Percentiles rank a stretch among this genome's conserved stretches.
Conservation (phyloP, 225 moss, liverwort and hornwort genomes). For the Marchantia polymorpha region DNA sequence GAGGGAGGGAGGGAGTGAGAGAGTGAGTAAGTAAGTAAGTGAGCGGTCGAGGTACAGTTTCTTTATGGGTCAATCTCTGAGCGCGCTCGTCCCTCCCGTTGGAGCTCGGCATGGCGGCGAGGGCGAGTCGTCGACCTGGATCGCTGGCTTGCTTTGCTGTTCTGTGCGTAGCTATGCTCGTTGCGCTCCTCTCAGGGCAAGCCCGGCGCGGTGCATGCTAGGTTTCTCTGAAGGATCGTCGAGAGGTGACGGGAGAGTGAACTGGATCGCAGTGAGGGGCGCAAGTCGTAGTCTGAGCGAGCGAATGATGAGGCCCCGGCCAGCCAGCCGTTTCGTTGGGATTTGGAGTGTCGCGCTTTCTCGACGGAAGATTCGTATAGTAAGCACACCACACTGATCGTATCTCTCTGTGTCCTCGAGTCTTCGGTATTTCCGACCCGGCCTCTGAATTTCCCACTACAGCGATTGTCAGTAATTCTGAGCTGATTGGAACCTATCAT, state of each 20-base stretch:
- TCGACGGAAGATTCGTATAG: not conserved
- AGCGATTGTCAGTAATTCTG: not conserved
- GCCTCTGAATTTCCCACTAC: not conserved
- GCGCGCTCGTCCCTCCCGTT: too few species aligned
- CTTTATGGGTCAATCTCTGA: too few species aligned
- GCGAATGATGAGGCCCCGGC: not conserved
- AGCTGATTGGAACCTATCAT: not conserved
- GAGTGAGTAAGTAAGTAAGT: too few species aligned
- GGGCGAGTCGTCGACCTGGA: too few species aligned
- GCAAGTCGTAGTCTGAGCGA: not conserved
- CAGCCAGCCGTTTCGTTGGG: not conserved
- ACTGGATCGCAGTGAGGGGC: not conserved
- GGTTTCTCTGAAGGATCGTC: not conserved
- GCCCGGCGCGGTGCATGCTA: not conserved
- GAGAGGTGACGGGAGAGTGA: not conserved
- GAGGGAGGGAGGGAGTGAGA: too few species aligned
- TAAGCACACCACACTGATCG: not conserved
- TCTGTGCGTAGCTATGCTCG: not conserved
- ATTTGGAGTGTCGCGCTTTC: not conserved
- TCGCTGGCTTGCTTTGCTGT: too few species aligned
- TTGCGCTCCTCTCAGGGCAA: not conserved
- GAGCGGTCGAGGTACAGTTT: too few species aligned
- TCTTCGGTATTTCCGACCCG: too few species aligned
- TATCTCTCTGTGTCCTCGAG: not conserved
- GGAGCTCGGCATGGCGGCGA: too few species aligned